Conservation (phyloP, 495 filamentous ascomycete species). For the Aspergillus coremiiformis region DNA sequence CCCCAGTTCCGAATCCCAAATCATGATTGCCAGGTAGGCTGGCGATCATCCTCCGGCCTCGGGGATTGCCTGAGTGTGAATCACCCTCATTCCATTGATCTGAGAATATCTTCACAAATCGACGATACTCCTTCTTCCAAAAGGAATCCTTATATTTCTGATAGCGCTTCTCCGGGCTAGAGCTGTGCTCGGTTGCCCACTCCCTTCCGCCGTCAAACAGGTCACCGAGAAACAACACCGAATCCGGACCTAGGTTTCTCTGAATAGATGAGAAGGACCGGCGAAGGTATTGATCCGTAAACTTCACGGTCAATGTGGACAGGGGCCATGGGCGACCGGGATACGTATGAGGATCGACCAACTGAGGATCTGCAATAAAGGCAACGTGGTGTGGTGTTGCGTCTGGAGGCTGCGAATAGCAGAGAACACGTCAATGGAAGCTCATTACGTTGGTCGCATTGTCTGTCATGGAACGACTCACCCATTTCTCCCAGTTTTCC, state of each 20-base stretch:
- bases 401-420: conserved; percentile 51
- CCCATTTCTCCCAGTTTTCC: conserved; percentile 89
- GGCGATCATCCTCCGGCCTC: conserved; percentile 60
- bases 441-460: not conserved
- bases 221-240: conserved; percentile 85
- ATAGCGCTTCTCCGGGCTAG: conserved; percentile 64
- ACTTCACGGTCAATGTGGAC: conserved; percentile 64
- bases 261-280: conserved; percentile 71
- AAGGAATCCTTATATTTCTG: conserved; percentile 66
- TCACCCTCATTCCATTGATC: conserved; percentile 50
- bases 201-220: conserved; percentile 95
- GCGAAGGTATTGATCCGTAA: conserved; percentile 84
- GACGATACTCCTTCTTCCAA: conserved; percentile 74
- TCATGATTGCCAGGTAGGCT: conserved; percentile 95
- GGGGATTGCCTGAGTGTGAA: conserved; percentile 23
- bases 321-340: conserved; percentile 88
- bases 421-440: conserved; percentile 8
- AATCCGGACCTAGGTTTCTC: conserved; percentile 63
- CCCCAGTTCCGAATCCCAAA: conserved; percentile 81
- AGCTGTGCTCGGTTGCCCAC: conserved; percentile 66
- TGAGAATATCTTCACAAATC: conserved; percentile 75
- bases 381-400: conserved; percentile 79
- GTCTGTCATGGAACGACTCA: conserved; percentile 35
- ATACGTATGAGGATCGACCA: conserved; percentile 96
- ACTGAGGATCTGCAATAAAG: conserved; percentile 92